These are phyloP conservation scores for Besnoitia besnoiti DNA, from an alignment of 169 alveolate genomes.

Conservation along the genomic window DNA sequence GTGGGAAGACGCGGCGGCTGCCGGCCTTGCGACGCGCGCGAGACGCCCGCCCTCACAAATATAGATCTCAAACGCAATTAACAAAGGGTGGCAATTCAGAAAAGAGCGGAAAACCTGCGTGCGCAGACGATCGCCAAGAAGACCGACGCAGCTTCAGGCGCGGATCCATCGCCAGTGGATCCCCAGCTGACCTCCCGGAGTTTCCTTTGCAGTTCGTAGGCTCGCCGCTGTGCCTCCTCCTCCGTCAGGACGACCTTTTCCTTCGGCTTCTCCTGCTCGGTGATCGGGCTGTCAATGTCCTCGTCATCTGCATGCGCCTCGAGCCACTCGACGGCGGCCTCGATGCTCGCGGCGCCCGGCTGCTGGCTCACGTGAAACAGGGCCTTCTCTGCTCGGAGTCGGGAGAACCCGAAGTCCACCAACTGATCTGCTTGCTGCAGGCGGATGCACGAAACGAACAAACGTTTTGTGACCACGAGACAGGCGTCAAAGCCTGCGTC, in stretches of 20 bases:
- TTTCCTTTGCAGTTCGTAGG: background rate
- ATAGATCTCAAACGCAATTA: no score
- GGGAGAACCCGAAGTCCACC: slow-evolving; percentile 1
- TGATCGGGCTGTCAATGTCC: slow-evolving; percentile 19
- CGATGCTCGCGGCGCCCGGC: background rate
- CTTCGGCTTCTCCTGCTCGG: background rate
- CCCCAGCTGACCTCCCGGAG: background rate
- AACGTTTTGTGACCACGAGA: no score
- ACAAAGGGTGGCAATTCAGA: no score
- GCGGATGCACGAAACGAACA: background rate
- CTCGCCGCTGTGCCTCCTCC: slow-evolving; percentile 10
- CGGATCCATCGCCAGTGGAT: no score
- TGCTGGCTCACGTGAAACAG: background rate
- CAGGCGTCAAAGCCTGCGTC: no score
- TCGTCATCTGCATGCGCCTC: slow-evolving; percentile 35
- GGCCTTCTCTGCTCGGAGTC: slow-evolving; percentile 33
- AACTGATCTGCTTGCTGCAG: slow-evolving; percentile 7
- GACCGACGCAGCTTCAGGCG: no score
- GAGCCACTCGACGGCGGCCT: slow-evolving; percentile 42
- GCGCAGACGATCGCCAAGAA: no score
- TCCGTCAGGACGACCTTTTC: background rate
- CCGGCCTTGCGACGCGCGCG: no score
- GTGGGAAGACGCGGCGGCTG: no score
- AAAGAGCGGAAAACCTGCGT: no score
- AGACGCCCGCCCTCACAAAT: no score